Percentiles rank a stretch among this genome's conserved stretches.
phyloP scores from a whole-genome alignment of 208 protist species.

The Trypanosoma grayi region DNA sequence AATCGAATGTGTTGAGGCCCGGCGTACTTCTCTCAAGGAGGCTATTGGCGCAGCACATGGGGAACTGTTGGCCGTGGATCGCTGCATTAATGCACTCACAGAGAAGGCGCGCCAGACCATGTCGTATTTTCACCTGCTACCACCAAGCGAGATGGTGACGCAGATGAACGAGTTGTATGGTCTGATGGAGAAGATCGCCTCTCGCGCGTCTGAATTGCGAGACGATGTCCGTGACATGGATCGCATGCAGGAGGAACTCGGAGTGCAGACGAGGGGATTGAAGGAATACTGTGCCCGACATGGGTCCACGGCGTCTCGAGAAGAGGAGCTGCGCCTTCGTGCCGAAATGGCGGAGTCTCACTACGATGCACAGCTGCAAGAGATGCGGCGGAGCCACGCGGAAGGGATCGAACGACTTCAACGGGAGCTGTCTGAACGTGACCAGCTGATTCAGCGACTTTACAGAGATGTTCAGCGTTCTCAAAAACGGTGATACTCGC shows the following conservation, averaged over 20 bases:
- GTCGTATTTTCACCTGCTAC: constrained; percentile 78
- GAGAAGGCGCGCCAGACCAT: constrained; percentile 37
- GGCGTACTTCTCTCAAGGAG: constrained; percentile 43
- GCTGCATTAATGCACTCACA: constrained; percentile 36
- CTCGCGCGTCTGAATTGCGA: constrained; percentile 53
- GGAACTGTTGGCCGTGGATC: constrained; percentile 53
- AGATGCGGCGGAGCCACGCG: constrained; percentile 34
- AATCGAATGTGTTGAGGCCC: constrained; percentile 55
- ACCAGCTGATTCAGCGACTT: constrained; percentile 60
- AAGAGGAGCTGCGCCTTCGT: constrained; percentile 56
- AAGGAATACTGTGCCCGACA: constrained; percentile 59
- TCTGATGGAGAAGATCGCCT: constrained; percentile 74
- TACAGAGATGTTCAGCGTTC: constrained; percentile 24
- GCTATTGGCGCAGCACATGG: constrained; percentile 45
- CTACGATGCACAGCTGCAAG: constrained; percentile 41
- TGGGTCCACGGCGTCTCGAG: constrained; percentile 26
- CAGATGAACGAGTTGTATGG: constrained; percentile 86
- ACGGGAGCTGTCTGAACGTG: constrained; percentile 56
- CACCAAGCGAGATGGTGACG: constrained; percentile 75
- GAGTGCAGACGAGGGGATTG: constrained; percentile 45
- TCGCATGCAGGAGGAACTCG: constrained; percentile 59
- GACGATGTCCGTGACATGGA: constrained; percentile 54
- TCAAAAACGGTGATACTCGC: background rate
- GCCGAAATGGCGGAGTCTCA: constrained; percentile 48
- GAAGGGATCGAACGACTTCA: constrained; percentile 49